Evolutionary conservation across 208 protist species (phyloP).

Genomic region (Trypanosoma scelopori): DNA sequence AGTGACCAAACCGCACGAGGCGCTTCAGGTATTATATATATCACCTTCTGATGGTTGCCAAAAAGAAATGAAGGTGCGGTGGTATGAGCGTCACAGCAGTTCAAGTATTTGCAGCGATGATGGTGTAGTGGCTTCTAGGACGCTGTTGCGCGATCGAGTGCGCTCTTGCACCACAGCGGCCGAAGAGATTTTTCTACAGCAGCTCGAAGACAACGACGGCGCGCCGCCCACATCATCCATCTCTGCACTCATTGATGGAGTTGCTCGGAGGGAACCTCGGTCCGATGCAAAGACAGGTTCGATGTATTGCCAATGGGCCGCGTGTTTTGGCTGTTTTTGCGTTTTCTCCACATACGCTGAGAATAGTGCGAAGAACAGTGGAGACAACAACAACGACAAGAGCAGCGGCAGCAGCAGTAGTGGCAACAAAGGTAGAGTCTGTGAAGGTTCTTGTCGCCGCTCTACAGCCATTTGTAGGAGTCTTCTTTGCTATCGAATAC

Average conservation of each 20-base stretch:
- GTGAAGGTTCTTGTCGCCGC: not conserved
- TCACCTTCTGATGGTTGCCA: not conserved
- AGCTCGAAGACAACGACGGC: constrained; percentile 7
- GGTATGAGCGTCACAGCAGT: not conserved
- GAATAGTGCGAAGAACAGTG: no score
- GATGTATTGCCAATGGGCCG: not conserved
- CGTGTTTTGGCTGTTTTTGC: not conserved
- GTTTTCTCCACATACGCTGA: not conserved
- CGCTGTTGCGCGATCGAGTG: constrained; percentile 10
- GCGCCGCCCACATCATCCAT: not conserved
- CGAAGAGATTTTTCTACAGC: constrained; percentile 15
- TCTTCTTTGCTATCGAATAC: not conserved
- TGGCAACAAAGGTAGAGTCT: no score
- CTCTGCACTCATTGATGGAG: not conserved
- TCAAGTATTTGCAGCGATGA: constrained; percentile 16
- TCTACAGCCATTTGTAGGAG: not conserved
- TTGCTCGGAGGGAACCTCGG: not conserved
- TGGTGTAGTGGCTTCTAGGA: not conserved
- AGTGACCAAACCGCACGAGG: not conserved
- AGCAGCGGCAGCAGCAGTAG: no score
- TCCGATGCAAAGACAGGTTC: no score
- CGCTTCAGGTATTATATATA: not conserved
- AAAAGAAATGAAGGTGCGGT: not conserved
- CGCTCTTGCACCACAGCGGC: constrained; percentile 13
- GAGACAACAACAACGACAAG: no score